Evolutionary conservation across 2,329 filamentous ascomycete genomes (phyloP).

Genomic region (Venturia nashicola): DNA sequence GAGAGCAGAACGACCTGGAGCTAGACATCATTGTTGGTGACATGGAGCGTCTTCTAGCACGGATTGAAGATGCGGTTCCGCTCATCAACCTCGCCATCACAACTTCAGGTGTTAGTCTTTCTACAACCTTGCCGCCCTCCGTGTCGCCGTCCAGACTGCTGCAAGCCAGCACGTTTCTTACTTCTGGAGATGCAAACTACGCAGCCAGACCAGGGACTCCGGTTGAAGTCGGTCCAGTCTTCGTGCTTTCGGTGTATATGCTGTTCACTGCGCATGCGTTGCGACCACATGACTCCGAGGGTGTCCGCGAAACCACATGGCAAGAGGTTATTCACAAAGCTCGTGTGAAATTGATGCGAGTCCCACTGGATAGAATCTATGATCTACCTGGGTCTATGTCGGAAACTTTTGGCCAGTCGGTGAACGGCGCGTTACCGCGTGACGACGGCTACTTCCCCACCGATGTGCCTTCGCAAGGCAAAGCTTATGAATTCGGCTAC

Average conservation of each 20-base stretch:
- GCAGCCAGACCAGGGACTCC: conserved; percentile 48
- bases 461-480: conserved; percentile 30
- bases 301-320: conserved; percentile 63
- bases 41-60: conserved; percentile 60
- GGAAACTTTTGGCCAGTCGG: conserved; percentile 8
- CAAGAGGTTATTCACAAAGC: conserved; percentile 96
- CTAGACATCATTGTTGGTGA: conserved; percentile 59
- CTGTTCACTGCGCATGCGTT: conserved; percentile 70
- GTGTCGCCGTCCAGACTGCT: conserved; percentile 84
- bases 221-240: conserved; percentile 77
- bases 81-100: conserved; percentile 89
- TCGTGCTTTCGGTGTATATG: conserved; percentile 87
- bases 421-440: conserved; percentile 10
- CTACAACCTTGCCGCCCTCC: conserved; percentile 63
- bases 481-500: conserved; percentile 59
- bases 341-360: conserved; percentile 63
- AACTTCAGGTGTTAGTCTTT: conserved; percentile 79
- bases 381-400: conserved; percentile 21
- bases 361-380: conserved; percentile 46
- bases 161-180: conserved; percentile 86
- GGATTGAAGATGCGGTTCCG: conserved; percentile 85
- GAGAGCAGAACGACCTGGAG: conserved; percentile 48
- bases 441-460: conserved; percentile 14
- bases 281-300: conserved; percentile 41
- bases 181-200: conserved; percentile 76